A percentile compares a stretch with the other conserved stretches of the same genome.
These are phyloP conservation scores for Diaporthe caulivora DNA, from an alignment of 2,329 filamentous ascomycete species.

Conservation along the genomic window DNA sequence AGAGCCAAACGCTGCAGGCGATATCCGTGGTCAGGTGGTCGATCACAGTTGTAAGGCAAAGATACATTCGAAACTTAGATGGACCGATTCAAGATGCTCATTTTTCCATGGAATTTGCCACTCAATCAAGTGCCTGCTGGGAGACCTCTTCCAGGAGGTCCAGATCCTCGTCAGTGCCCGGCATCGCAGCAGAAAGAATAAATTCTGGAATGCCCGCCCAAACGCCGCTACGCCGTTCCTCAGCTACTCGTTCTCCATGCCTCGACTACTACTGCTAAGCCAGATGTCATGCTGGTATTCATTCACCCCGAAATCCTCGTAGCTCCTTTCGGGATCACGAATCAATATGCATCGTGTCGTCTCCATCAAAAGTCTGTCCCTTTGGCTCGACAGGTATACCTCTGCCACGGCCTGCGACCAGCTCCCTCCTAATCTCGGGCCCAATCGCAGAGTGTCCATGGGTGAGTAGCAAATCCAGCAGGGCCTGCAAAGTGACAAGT, in stretches of 20 bases:
- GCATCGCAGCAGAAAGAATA: neutral
- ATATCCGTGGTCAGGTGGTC: no score
- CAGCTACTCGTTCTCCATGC: neutral
- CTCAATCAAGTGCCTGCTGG: neutral
- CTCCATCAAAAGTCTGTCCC: conserved; percentile 73
- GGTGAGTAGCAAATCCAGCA: conserved; percentile 87
- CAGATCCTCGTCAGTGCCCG: neutral
- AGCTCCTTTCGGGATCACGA: conserved; percentile 43
- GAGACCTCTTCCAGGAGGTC: neutral
- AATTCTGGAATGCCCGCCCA: neutral
- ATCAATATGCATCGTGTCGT: conserved; percentile 91
- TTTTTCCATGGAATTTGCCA: neutral
- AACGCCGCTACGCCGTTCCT: conserved; percentile 21
- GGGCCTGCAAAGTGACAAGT: conserved; percentile 62
- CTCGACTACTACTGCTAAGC: neutral
- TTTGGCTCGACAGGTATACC: conserved; percentile 77
- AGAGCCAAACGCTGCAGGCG: neutral
- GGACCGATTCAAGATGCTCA: neutral
- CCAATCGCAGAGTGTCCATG: conserved; percentile 91
- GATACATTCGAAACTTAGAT: no score
- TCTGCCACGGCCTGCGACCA: conserved; percentile 88
- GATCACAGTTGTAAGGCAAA: neutral
- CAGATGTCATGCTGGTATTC: conserved; percentile 31
- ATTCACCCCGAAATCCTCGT: neutral
- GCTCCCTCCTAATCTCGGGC: conserved; percentile 88